Evolutionary conservation across 805 yeast species (phyloP), one percentile per base, ranked within the genome.

Genomic region (Candida stauntonica): DNA sequence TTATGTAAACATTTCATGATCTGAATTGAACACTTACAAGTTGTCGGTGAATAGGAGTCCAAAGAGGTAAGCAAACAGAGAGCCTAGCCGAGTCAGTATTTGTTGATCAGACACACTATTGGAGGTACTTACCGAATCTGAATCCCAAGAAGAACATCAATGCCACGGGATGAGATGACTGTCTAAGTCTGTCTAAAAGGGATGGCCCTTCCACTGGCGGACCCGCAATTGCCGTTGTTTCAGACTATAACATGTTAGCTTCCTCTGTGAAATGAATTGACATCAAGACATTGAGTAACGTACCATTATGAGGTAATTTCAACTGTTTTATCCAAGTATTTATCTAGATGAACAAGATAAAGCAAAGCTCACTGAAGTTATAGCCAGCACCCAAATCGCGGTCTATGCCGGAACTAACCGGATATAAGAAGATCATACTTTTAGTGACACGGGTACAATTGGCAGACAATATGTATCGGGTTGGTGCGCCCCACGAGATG

Each of bases 81-180:
- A 84, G 0, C 68, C 66, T 62, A 20, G n/a, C n/a, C n/a, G n/a
- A n/a, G n/a, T n/a, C 1, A 14, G n/a, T 2, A 17, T 17, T n/a
- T 20, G 35, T 38, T 38, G 33, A 31, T 24, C 19, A 17, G n/a
- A n/a, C n/a, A n/a, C n/a, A n/a, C n/a, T n/a, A n/a, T n/a, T n/a
- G 24, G 3, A 16, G 28, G 17, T 12, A 33, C 60, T 6, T 39
- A 61, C 77, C 72, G 5, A 80, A 40, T 38, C 93, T 66, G 57
- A 86, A 73, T 20, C 68, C 70, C 9, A 86, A 61, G 59, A 69
- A 86, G 56, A 74, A 78, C 5, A 81, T 42, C 7, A 84, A 62
- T 2, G 94, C 94, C n/a, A 83, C 63, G 2, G 95, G 95, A 55
- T 86, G 95, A 19, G 93, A 79, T 5, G 93, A 83, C 54, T 82